phyloP scores from a whole-genome alignment of 208 protist genomes.

The Kentomonas sorsogonicus region DNA sequence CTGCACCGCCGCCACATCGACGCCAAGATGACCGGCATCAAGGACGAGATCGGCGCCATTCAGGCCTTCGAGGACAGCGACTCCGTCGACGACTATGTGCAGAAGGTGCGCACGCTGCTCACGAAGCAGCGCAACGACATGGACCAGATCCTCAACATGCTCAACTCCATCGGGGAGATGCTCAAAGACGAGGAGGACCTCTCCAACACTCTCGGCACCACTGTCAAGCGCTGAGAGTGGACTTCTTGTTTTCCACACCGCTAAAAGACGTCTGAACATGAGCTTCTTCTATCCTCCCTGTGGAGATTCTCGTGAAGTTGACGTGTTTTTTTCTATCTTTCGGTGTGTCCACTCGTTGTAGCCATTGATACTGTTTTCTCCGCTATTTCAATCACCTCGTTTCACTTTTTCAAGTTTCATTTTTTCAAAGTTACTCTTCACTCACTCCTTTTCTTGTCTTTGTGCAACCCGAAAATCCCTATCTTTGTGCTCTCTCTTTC shows the following conservation, averaged over 20 bases:
- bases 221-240: too few species aligned
- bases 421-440: slow-evolving; percentile 8
- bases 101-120: slow-evolving; percentile 58
- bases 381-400: neutral
- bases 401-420: neutral
- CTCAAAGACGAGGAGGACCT: slow-evolving; percentile 87
- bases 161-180: slow-evolving; percentile 70
- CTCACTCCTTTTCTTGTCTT: neutral
- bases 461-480: too few species aligned
- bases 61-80: slow-evolving; percentile 87
- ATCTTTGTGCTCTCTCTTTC: slow-evolving; percentile 8
- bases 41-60: slow-evolving; percentile 90
- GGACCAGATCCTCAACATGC: slow-evolving; percentile 65
- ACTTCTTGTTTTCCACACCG: too few species aligned
- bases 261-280: too few species aligned
- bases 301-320: slow-evolving; percentile 14
- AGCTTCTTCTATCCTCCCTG: too few species aligned
- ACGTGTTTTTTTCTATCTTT: slow-evolving; percentile 13
- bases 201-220: slow-evolving; percentile 71
- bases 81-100: slow-evolving; percentile 89
- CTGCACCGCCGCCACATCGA: slow-evolving; percentile 92
- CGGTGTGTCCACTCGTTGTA: neutral
- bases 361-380: slow-evolving; percentile 1
- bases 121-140: slow-evolving; percentile 72
- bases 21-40: slow-evolving; percentile 91